Percentiles rank a stretch among this genome's conserved stretches.
phyloP scores from a whole-genome alignment of 306 rosid species.

The Castanopsis chinensis region DNA sequence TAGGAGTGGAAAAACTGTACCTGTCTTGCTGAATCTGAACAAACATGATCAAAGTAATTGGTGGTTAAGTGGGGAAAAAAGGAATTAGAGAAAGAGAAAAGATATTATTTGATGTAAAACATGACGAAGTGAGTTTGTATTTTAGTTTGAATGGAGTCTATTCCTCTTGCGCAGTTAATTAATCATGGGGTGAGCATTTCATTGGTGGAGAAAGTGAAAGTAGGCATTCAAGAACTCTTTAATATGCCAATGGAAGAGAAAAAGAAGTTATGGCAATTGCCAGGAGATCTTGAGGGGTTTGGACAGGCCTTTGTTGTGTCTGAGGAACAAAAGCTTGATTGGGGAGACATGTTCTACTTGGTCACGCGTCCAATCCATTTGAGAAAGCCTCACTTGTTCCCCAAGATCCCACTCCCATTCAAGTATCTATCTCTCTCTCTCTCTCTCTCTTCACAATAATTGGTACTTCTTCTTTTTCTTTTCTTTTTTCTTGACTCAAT shows the following conservation, averaged over 20 bases:
- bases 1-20: no score
- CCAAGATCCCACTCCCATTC: constrained; percentile 21
- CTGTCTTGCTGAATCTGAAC: no score
- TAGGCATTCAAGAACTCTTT: constrained; percentile 21
- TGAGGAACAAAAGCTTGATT: constrained; percentile 6
- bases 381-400: constrained; percentile 30
- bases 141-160: no score
- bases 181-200: constrained; percentile 31
- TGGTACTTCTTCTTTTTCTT: no score
- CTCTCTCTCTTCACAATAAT: background rate
- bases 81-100: no score
- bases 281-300: constrained; percentile 26
- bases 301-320: constrained; percentile 22
- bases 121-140: no score
- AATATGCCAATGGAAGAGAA: constrained; percentile 26
- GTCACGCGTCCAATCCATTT: background rate
- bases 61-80: no score
- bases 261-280: constrained; percentile 18
- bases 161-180: constrained; percentile 7
- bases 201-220: constrained; percentile 25
- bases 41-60: no score
- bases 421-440: background rate
- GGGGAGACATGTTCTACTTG: background rate
- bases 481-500: no score
- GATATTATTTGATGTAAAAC: no score